Evolutionary conservation across 139 green algal genomes (phyloP).

Genomic region (Volvox africanus): DNA sequence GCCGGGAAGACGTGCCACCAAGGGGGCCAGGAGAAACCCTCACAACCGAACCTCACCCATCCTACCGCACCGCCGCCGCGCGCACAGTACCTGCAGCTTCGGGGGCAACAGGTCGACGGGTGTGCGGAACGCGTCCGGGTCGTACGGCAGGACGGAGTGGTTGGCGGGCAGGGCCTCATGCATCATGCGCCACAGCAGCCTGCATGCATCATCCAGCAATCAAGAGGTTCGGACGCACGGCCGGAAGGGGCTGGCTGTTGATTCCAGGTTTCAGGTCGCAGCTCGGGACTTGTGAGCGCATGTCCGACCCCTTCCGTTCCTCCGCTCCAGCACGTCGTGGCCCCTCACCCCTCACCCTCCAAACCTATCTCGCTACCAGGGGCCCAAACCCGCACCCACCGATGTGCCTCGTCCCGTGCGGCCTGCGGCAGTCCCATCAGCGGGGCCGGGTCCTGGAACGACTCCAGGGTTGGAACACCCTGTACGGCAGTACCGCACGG

Average conservation of each 20-base stretch:
- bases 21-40: too few relatives aligned
- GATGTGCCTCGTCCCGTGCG: slow-evolving; percentile 37
- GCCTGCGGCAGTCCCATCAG: slow-evolving; percentile 26
- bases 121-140: slow-evolving; percentile 34
- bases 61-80: background rate
- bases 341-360: background rate
- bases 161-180: slow-evolving; percentile 46
- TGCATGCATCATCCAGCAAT: background rate
- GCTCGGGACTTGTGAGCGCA: too few relatives aligned
- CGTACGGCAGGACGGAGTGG: background rate
- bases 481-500: slow-evolving; percentile 4
- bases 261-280: too few relatives aligned
- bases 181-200: slow-evolving; percentile 55
- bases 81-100: slow-evolving; percentile 33
- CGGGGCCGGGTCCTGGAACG: slow-evolving; percentile 29
- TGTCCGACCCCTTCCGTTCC: too few relatives aligned
- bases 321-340: too few relatives aligned
- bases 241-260: too few relatives aligned
- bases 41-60: too few relatives aligned
- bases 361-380: background rate
- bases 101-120: background rate
- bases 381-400: background rate
- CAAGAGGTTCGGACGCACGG: too few relatives aligned
- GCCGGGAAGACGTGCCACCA: too few relatives aligned
- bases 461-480: slow-evolving; percentile 13